Evolutionary conservation across 768 basidiomycete genomes (phyloP).

Genomic region (Cystobasidium tubakii): DNA sequence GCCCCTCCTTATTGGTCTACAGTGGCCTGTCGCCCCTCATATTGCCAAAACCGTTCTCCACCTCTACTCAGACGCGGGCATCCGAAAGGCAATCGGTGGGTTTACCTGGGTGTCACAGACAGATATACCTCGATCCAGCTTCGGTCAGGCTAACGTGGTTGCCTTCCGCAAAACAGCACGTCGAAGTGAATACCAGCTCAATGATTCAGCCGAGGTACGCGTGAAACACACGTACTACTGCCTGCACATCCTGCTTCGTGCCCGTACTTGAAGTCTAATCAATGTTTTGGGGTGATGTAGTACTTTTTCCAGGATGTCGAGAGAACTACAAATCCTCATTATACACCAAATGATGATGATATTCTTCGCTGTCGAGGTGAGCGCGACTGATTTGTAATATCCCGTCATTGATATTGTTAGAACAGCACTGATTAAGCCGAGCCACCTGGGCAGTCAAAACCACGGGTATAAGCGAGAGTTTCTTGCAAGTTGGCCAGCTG

Average conservation of each 20-base stretch:
- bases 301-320: conserved; percentile 37
- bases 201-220: conserved; percentile 65
- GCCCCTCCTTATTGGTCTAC: too few species aligned
- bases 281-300: not conserved
- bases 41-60: conserved; percentile 73
- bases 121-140: too few species aligned
- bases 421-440: too few species aligned
- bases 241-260: not conserved
- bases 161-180: conserved; percentile 51
- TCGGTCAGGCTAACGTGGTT: too few species aligned
- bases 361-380: conserved; percentile 69
- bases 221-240: not conserved
- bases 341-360: conserved; percentile 52
- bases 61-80: conserved; percentile 69
- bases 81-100: conserved; percentile 65
- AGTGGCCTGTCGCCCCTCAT: conserved; percentile 55
- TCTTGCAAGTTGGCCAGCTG: conserved; percentile 55
- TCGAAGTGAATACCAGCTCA: conserved; percentile 91
- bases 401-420: not conserved
- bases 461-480: conserved; percentile 95
- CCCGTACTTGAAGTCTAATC: too few species aligned
- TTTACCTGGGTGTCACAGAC: not conserved
- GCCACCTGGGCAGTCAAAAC: conserved; percentile 64
- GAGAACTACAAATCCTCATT: conserved; percentile 4
- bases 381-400: not conserved